Evolutionary conservation across 2,329 filamentous ascomycete species (phyloP).

Genomic region (Pseudocercospora fijiensis): DNA sequence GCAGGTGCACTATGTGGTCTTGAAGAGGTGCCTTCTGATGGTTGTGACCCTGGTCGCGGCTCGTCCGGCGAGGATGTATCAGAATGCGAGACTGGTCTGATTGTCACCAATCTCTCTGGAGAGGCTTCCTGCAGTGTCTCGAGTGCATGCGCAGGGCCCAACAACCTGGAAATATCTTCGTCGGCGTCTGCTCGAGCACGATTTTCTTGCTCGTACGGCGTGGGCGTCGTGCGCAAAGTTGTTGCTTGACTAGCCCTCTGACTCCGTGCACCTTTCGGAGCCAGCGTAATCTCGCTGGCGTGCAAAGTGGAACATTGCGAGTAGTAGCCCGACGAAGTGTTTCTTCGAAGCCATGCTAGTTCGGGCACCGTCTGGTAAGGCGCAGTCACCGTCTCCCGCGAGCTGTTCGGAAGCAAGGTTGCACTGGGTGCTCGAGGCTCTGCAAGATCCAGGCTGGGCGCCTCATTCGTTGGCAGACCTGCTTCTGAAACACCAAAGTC

Average conservation of each 20-base stretch:
- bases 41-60: constrained; percentile 19
- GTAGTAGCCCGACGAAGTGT: constrained; percentile 31
- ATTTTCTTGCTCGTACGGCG: constrained; percentile 31
- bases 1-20: constrained; percentile 21
- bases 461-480: constrained; percentile 28
- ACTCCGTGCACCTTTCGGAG: constrained; percentile 24
- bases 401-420: constrained; percentile 29
- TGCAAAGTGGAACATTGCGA: constrained; percentile 33
- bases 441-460: constrained; percentile 25
- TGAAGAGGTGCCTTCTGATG: constrained; percentile 15
- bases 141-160: constrained; percentile 28
- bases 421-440: constrained; percentile 25
- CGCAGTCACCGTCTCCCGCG: constrained; percentile 23
- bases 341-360: constrained; percentile 32
- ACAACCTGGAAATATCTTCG: constrained; percentile 17
- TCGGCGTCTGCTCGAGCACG: constrained; percentile 23
- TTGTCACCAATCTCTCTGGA: constrained; percentile 26
- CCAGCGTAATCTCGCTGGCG: constrained; percentile 28
- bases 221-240: constrained; percentile 34
- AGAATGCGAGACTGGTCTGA: constrained; percentile 24
- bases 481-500: constrained; percentile 35
- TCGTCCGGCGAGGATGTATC: constrained; percentile 24
- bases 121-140: constrained; percentile 35
- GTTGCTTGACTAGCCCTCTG: constrained; percentile 33
- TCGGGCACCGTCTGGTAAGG: constrained; percentile 21